Evolutionary conservation across 257 asterid species (phyloP).

Genomic region (Cynanchum wilfordii): DNA sequence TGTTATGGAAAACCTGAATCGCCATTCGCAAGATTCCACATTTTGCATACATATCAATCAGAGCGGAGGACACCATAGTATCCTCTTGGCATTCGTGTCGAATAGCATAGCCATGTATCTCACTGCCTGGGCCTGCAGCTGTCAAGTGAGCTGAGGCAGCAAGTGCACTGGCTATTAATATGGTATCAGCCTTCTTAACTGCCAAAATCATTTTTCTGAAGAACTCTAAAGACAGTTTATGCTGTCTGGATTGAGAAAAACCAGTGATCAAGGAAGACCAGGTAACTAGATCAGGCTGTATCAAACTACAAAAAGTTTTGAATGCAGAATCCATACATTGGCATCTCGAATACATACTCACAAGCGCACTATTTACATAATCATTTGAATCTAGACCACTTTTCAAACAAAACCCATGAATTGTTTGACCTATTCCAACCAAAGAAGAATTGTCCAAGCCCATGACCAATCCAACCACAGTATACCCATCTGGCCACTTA

Average conservation of each 20-base stretch:
- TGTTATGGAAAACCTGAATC: constrained; percentile 41
- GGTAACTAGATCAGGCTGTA: constrained; percentile 64
- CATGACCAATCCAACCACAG: constrained; percentile 55
- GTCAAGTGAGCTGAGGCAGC: constrained; percentile 54
- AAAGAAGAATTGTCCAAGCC: constrained; percentile 28
- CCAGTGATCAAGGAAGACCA: constrained; percentile 78
- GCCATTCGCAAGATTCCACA: constrained; percentile 74
- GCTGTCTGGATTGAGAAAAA: constrained; percentile 43
- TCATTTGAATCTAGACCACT: constrained; percentile 43
- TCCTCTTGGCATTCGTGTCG: constrained; percentile 36
- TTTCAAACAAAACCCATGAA: constrained; percentile 59
- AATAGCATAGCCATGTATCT: constrained; percentile 66
- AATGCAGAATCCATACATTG: constrained; percentile 44
- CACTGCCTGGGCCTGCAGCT: constrained; percentile 48
- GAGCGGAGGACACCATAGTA: constrained; percentile 64
- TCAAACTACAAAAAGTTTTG: constrained; percentile 34
- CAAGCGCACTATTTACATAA: constrained; percentile 61
- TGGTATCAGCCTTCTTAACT: constrained; percentile 40
- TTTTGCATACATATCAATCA: constrained; percentile 81
- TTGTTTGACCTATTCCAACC: constrained; percentile 34
- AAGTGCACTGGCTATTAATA: constrained; percentile 47
- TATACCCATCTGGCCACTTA: constrained; percentile 55
- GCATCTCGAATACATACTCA: constrained; percentile 56
- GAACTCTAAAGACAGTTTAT: constrained; percentile 37
- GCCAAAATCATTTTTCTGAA: constrained; percentile 38